Conservation (phyloP, 805 yeast genomes). For the Saturnispora gosingensis region DNA sequence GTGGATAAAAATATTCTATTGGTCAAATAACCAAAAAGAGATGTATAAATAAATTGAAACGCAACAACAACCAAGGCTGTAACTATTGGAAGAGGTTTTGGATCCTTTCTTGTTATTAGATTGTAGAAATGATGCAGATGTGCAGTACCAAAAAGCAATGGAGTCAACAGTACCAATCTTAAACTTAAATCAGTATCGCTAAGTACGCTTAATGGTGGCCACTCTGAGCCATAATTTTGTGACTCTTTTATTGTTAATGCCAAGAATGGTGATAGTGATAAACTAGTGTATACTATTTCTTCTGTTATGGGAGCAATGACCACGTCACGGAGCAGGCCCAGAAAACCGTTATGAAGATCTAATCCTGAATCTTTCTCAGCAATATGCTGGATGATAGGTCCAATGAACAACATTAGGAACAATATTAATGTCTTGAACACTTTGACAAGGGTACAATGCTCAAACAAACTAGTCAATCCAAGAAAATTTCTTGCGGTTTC, state of each 20-base stretch:
- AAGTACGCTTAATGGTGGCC: conserved; percentile 6
- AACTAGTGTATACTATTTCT: conserved; percentile 59
- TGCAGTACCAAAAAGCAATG: conserved; percentile 65
- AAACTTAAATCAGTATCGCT: conserved; percentile 3
- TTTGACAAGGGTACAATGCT: background rate
- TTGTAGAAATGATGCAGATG: conserved; percentile 69
- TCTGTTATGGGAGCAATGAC: conserved; percentile 72
- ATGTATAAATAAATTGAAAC: conserved; percentile 57
- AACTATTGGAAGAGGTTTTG: conserved; percentile 18
- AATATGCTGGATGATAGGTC: conserved; percentile 21
- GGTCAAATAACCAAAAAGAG: conserved; percentile 62
- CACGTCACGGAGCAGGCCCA: conserved; percentile 37
- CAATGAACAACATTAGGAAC: conserved; percentile 27
- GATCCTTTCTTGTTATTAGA: conserved; percentile 24
- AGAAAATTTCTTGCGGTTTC: conserved; percentile 7
- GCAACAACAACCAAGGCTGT: conserved; percentile 30
- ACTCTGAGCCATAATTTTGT: conserved; percentile 7
- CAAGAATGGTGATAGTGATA: conserved; percentile 11
- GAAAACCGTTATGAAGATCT: conserved; percentile 2
- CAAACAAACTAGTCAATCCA: conserved; percentile 14
- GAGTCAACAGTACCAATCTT: conserved; percentile 34
- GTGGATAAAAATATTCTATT: conserved; percentile 45
- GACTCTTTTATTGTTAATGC: conserved; percentile 3
- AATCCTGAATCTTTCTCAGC: background rate
- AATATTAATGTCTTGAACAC: conserved; percentile 9